phyloP scores from a whole-genome alignment of 768 basidiomycete genomes.

The Boletus speciosus region DNA sequence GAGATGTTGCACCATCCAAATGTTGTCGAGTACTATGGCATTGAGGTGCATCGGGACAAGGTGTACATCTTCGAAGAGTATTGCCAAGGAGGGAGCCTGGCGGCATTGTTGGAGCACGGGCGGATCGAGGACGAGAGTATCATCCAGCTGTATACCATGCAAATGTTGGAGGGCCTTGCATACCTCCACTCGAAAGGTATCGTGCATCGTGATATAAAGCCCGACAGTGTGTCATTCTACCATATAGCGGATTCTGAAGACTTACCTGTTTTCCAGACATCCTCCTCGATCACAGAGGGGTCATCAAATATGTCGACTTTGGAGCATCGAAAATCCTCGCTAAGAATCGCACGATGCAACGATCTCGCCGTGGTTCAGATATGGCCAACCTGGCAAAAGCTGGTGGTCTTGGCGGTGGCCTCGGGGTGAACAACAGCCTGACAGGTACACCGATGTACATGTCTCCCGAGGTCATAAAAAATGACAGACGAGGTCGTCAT shows the following conservation, averaged over 20 bases:
- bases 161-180: slow-evolving; percentile 91
- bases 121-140: slow-evolving; percentile 96
- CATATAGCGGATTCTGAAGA: background rate
- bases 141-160: slow-evolving; percentile 92
- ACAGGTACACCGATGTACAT: slow-evolving; percentile 99
- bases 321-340: slow-evolving; percentile 96
- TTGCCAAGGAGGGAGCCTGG: slow-evolving; percentile 93
- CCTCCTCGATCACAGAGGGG: slow-evolving; percentile 81
- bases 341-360: slow-evolving; percentile 78
- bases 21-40: slow-evolving; percentile 97
- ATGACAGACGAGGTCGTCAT: slow-evolving; percentile 78
- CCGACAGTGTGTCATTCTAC: slow-evolving; percentile 74
- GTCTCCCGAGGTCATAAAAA: slow-evolving; percentile 98
- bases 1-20: slow-evolving; percentile 97
- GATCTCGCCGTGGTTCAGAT: slow-evolving; percentile 58
- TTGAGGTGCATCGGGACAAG: slow-evolving; percentile 97
- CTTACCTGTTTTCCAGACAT: slow-evolving; percentile 62
- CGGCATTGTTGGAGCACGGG: slow-evolving; percentile 84
- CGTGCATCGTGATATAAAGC: slow-evolving; percentile 96
- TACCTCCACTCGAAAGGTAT: slow-evolving; percentile 93
- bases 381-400: slow-evolving; percentile 31
- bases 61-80: slow-evolving; percentile 99
- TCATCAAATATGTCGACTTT: slow-evolving; percentile 97
- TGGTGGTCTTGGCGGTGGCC: slow-evolving; percentile 35
- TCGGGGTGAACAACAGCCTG: slow-evolving; percentile 75